Evolutionary conservation across 192 early-diverging fungal species (phyloP), one percentile per base, ranked within the genome.

Genomic region (Coemansia erecta): DNA sequence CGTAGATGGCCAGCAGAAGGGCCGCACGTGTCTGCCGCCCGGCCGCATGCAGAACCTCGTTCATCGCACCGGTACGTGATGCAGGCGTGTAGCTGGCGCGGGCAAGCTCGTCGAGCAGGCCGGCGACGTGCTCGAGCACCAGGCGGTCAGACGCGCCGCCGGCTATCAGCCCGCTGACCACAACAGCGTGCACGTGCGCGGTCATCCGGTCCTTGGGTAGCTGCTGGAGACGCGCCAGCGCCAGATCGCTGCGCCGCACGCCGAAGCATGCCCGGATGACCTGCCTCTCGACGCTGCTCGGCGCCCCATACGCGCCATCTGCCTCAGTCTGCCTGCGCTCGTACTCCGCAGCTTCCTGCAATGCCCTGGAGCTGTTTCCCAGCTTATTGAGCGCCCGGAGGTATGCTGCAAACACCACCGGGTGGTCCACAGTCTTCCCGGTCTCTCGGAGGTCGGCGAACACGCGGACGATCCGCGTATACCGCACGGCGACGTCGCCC

Each of bases 361-460:
- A n/a, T 10, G 48, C 75, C 49, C 21, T 26, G 50, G 53, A 65
- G 22, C 58, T 55, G 19, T 42, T 33, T 8, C 70, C 61, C 3
- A 68, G 65, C 46, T 60, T 65, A 56, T 78, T 78, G 23, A 78
- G 42, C 8, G 75, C 75, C 9, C 75, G 69, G 33, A 78, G 53
- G 45, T 72, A 72, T 49, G 68, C 45, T 31, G 54, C 43, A 12
- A 78, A 72, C 18, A 62, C 53, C 13, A 58, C n/a, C 11, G 58
- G 45, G 12, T 39, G 24, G 7, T 37, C 23, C 49, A 68, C 55
- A 44, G 75, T 55, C 13, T 60, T 57, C 12, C 46, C 70, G 13
- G 50, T 35, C 5, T 17, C 21, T 9, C 41, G 37, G 39, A 43
- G 59, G 51, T 68, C 70, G 56, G 17, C 22, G 41, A 67, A 71